Evolutionary conservation across 2,329 filamentous ascomycete genomes (phyloP), one percentile per base, ranked within the genome.

Genomic region (Calonectria hawksworthii): DNA sequence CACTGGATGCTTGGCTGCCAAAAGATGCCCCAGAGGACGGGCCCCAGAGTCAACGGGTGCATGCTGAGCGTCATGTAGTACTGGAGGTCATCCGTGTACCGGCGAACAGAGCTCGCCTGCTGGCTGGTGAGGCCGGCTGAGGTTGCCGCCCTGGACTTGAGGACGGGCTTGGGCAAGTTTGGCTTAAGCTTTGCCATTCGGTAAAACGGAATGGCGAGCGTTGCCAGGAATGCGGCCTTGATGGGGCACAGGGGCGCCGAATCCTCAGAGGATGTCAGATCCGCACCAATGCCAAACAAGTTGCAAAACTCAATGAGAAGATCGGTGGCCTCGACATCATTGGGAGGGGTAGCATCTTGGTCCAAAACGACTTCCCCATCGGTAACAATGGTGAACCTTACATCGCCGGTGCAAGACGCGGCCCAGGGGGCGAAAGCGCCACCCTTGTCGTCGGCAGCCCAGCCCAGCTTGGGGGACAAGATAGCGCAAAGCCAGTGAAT

Each of bases 1-100:
- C 82, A 83, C 26, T 78, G 75, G 18, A 83, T 75, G n/a, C 78
- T 77, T 10, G 82, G 82, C 56, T 82, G 80, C 82, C 82, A 83
- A 34, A 83, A 83, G 34, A 83, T 76, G 61, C 81, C 80, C 82
- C 82, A 83, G n/a, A 83, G 51, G 11, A 82, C 76, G 30, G 82
- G 76, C 2, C 80, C 80, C n/a, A 82, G 64, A 28, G 76, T 72
- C 28, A 74, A 72, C 16, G 77, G 79, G n/a, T 81, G 77, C 79
- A 82, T 79, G 70, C 82, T 82, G 44, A 83, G 76, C n/a, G 82
- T 83, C 82, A 83, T 82, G 73, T 82, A 79, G 67, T 83, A 83
- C 36, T 68, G 78, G 28, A 77, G 72, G 30, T 81, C 79, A 26
- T 51, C 51, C 7, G 76, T 74, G 14, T 81, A 81, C 21, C 72